A percentile compares a stretch with the other conserved stretches of the same genome.
Conservation (phyloP, 108 stramenopile species). For the Aurantiochytrium sp. region DNA sequence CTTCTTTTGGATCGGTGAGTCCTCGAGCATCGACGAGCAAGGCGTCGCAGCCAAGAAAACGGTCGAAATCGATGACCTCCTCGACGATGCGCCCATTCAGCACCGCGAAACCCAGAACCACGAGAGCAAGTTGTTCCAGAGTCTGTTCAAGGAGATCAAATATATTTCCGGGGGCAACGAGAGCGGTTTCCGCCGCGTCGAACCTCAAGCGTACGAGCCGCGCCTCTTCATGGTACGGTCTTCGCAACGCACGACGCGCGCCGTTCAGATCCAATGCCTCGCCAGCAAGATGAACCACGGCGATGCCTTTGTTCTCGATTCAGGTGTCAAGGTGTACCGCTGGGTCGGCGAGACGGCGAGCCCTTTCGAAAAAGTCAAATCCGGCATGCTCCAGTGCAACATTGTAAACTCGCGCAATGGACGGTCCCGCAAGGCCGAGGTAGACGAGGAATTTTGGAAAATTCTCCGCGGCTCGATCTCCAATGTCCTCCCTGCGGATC, state of each 20-base stretch:
- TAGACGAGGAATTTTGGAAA: constrained; percentile 66
- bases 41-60: constrained; percentile 81
- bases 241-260: constrained; percentile 40
- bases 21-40: constrained; percentile 73
- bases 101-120: constrained; percentile 73
- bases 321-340: constrained; percentile 61
- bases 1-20: constrained; percentile 70
- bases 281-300: constrained; percentile 60
- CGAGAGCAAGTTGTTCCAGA: constrained; percentile 63
- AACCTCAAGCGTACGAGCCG: constrained; percentile 41
- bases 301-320: constrained; percentile 77
- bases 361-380: constrained; percentile 61
- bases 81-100: constrained; percentile 72
- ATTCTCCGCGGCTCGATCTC: constrained; percentile 64
- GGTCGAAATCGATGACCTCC: constrained; percentile 75
- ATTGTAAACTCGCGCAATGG: constrained; percentile 57
- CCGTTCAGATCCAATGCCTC: constrained; percentile 54
- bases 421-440: constrained; percentile 28
- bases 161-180: constrained; percentile 75
- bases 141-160: constrained; percentile 44
- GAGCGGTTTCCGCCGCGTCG: constrained; percentile 71
- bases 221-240: constrained; percentile 52
- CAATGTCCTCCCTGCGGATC: constrained; percentile 34
- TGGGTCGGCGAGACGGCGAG: constrained; percentile 58
- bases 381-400: constrained; percentile 45